Conservation (phyloP, 1,284 basidiomycete genomes). For the Calocybe gambosa region DNA sequence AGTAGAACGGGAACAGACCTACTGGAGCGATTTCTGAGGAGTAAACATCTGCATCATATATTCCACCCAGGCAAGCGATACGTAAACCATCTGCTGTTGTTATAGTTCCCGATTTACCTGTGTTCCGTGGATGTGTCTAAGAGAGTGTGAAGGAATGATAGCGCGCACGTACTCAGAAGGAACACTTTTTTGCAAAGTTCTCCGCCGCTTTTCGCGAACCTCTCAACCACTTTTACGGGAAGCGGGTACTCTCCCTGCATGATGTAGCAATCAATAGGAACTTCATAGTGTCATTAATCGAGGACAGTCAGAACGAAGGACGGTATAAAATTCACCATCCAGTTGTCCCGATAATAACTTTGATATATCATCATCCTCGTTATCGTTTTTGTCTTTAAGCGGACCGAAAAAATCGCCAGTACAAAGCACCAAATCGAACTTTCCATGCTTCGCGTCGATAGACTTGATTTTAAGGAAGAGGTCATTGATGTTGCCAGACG, state of each 20-base stretch:
- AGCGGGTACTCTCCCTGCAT: constrained; percentile 79
- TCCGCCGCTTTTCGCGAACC: constrained; percentile 68
- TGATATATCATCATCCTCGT: constrained; percentile 42
- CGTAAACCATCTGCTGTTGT: constrained; percentile 81
- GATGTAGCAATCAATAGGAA: constrained; percentile 88
- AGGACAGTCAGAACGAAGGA: neutral
- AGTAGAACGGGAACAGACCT: constrained; percentile 21
- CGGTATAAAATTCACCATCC: constrained; percentile 41
- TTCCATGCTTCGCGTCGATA: constrained; percentile 92
- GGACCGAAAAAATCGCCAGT: constrained; percentile 88
- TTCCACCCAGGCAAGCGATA: constrained; percentile 81
- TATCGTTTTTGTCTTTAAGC: constrained; percentile 33
- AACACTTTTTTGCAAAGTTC: constrained; percentile 80
- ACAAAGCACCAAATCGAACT: constrained; percentile 86
- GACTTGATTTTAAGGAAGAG: constrained; percentile 78
- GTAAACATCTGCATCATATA: constrained; percentile 61
- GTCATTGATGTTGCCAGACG: constrained; percentile 68
- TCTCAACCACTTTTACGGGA: constrained; percentile 66
- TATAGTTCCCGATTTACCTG: constrained; percentile 80
- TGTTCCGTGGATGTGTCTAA: neutral
- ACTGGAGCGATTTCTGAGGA: constrained; percentile 57
- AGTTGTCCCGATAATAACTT: constrained; percentile 63
- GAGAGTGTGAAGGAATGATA: neutral
- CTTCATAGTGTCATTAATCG: constrained; percentile 30
- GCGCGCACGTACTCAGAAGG: constrained; percentile 62